These are phyloP conservation scores for Periconia macrospinosa DNA, from an alignment of 2,329 filamentous ascomycete genomes.

Conservation along the genomic window DNA sequence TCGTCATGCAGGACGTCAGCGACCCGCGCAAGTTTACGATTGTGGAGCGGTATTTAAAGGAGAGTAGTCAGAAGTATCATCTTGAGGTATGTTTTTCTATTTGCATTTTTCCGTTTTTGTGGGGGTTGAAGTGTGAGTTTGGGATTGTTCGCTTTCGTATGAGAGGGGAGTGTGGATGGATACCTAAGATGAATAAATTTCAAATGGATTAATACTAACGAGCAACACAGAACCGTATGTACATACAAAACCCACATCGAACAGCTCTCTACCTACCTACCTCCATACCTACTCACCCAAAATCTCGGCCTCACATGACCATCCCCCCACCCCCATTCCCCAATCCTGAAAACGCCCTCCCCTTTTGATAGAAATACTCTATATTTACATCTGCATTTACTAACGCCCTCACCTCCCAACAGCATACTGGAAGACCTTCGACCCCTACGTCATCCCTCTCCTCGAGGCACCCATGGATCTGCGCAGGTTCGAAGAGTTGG, in stretches of 20 bases:
- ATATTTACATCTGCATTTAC: background rate
- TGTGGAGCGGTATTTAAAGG: conserved; percentile 72
- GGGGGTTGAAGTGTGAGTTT: too few species aligned
- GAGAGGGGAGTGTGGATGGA: too few species aligned
- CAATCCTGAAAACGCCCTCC: too few species aligned
- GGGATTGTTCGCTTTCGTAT: too few species aligned
- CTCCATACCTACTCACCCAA: background rate
- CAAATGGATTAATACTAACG: background rate
- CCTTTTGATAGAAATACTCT: background rate
- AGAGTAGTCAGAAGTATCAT: conserved; percentile 53
- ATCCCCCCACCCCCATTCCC: background rate
- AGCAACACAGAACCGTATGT: background rate
- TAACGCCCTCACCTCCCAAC: background rate
- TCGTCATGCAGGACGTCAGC: conserved; percentile 74
- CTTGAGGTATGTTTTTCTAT: conserved; percentile 34
- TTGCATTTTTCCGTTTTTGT: background rate
- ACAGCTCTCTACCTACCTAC: too few species aligned
- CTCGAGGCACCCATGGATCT: conserved; percentile 71
- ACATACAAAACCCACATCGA: background rate
- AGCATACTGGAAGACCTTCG: conserved; percentile 72
- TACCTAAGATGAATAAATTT: too few species aligned
- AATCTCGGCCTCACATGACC: background rate
- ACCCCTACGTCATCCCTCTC: conserved; percentile 71
- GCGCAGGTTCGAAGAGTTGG: conserved; percentile 67
- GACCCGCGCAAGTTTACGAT: conserved; percentile 73